These are phyloP conservation scores for Gastrodia elata DNA, from an alignment of 106 monocot genomes.

Conservation along the genomic window DNA sequence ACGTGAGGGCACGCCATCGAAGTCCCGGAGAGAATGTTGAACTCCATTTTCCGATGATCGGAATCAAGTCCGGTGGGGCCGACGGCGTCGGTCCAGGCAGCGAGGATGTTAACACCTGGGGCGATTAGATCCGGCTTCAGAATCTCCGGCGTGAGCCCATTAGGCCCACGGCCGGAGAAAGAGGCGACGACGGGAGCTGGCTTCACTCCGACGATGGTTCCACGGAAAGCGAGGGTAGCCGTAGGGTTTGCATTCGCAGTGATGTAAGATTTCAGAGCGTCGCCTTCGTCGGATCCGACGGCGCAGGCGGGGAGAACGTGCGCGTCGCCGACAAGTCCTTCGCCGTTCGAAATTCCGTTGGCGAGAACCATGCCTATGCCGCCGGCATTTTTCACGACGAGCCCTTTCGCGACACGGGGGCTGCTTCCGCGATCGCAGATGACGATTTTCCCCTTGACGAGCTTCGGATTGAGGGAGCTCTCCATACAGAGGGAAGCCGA, in stretches of 20 bases:
- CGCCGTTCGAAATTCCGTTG: conserved; percentile 82
- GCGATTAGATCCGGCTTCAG: conserved; percentile 95
- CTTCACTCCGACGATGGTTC: conserved; percentile 74
- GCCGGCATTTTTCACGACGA: conserved; percentile 72
- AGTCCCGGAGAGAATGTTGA: conserved; percentile 93
- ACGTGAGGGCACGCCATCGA: conserved; percentile 97
- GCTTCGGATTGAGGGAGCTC: conserved; percentile 67
- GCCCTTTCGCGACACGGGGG: conserved; percentile 81
- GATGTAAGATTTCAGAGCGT: conserved; percentile 61
- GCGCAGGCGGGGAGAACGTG: conserved; percentile 92
- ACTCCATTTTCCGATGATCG: conserved; percentile 74
- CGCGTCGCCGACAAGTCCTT: conserved; percentile 93
- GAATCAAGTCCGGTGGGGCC: conserved; percentile 76
- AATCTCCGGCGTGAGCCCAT: conserved; percentile 61
- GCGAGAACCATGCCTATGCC: conserved; percentile 84
- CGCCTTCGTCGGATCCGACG: conserved; percentile 74
- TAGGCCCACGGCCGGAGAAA: conserved; percentile 89
- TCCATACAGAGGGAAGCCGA: conserved; percentile 91
- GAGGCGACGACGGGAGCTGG: conserved; percentile 92
- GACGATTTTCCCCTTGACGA: conserved; percentile 64
- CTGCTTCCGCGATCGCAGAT: conserved; percentile 93
- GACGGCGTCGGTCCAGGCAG: conserved; percentile 84
- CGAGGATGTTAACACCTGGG: conserved; percentile 89
- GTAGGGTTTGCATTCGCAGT: conserved; percentile 33
- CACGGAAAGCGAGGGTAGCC: conserved; percentile 56